Base-by-base conservation (phyloP, 148 eudicot species). In the Rhododendron kiyosumense region DNA sequence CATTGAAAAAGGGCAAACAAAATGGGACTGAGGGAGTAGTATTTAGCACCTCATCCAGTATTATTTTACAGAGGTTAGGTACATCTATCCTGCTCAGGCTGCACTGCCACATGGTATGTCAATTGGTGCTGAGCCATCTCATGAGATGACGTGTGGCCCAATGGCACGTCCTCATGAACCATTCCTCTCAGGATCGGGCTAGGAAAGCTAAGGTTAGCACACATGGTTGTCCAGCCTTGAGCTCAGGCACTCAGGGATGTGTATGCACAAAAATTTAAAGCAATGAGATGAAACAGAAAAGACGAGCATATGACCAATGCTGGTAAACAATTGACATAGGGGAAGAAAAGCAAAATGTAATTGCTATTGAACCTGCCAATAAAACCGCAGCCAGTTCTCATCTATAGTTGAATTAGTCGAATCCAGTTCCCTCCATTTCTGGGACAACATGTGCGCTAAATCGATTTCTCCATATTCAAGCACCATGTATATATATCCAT, bases 381-480 rank as follows among this genome's bases (percentile, higher is more conserved):
- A 97, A 87, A 95, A 95, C 10, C 99, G 95, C 85, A 97, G 96
- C 98, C 99, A 97, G 87, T 95, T 95, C 88, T 97, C 93, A 91
- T 97, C 96, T 84, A 97, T 92, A 79, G 87, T 89, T 77, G 90
- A 88, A 85, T 89, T 85, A 82, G 93, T 88, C 84, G 83, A 82
- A 87, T 97, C 98, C 88, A 95, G 85, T 87, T 93, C 98, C 90
- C 86, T 95, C 98, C 96, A 95, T 79, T 97, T 97, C 74, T 97
- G 98, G 57, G 98, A 89, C 38, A 97, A 90, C 99, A 97, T 95
- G 90, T 97, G 99, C 45, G 99, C 99, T 89, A 97, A 86, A 89
- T 97, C 99, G 73, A 95, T 97, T 91, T 97, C 98, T 54, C 98
- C 99, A 79, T 97, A 94, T 88, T 97, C 99, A 71, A 97, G 98